Conservation (phyloP, 768 basidiomycete species). For the Pholiota microspora region DNA sequence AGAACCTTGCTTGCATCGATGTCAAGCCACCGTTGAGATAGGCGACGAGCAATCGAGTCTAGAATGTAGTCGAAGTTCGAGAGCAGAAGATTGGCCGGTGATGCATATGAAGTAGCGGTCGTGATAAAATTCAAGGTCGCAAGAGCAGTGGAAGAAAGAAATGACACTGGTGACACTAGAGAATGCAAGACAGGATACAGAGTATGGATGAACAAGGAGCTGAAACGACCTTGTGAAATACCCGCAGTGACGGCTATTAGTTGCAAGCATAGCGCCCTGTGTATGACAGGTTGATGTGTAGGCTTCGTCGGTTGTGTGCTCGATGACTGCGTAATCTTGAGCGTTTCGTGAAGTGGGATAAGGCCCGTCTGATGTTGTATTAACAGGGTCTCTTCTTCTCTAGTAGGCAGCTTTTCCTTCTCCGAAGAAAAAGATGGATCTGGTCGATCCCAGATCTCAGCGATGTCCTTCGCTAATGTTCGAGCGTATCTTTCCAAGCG, state of each 20-base stretch:
- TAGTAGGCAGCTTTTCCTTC: slow-evolving; percentile 16
- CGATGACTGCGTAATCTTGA: slow-evolving; percentile 43
- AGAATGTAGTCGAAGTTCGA: slow-evolving; percentile 97
- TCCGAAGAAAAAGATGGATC: slow-evolving; percentile 23
- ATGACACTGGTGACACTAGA: slow-evolving; percentile 66
- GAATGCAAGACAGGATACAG: slow-evolving; percentile 89
- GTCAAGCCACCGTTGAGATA: slow-evolving; percentile 80
- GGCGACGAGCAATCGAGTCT: slow-evolving; percentile 82
- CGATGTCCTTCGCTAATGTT: slow-evolving; percentile 57
- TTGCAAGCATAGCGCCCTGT: slow-evolving; percentile 69
- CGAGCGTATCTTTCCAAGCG: slow-evolving; percentile 64
- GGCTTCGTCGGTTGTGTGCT: slow-evolving; percentile 21
- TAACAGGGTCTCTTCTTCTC: slow-evolving; percentile 30
- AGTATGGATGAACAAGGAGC: slow-evolving; percentile 68
- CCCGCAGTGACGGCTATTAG: slow-evolving; percentile 67
- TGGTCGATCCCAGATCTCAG: slow-evolving; percentile 68
- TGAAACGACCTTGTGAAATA: slow-evolving; percentile 73
- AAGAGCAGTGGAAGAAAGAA: slow-evolving; percentile 74
- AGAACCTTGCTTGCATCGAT: slow-evolving; percentile 88
- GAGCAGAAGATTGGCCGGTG: slow-evolving; percentile 81
- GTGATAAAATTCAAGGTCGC: slow-evolving; percentile 72
- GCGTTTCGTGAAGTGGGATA: slow-evolving; percentile 55
- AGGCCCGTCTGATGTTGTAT: slow-evolving; percentile 71
- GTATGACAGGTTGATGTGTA: slow-evolving; percentile 57
- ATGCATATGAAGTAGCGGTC: slow-evolving; percentile 81